These are phyloP conservation scores for Colletotrichum lentis DNA, from an alignment of 2,329 filamentous ascomycete genomes.

Conservation along the genomic window DNA sequence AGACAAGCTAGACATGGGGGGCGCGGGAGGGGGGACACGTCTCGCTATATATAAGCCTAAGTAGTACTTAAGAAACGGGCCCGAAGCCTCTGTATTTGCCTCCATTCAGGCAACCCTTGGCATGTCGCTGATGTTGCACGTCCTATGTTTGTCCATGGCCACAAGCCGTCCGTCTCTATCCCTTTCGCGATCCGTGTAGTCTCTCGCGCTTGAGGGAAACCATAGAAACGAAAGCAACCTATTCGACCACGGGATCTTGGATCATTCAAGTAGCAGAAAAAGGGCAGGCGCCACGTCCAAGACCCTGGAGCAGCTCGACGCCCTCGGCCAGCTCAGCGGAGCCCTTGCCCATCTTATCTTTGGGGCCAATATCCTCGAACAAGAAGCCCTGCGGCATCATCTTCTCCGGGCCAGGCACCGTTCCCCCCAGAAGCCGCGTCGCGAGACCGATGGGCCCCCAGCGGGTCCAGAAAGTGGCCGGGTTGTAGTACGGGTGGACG, in stretches of 20 bases:
- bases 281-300: constrained; percentile 26
- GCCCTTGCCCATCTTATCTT: constrained; percentile 61
- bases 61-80: neutral
- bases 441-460: constrained; percentile 67
- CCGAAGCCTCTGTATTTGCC: neutral
- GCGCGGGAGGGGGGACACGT: neutral
- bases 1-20: neutral
- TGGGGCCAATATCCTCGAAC: constrained; percentile 70
- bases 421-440: constrained; percentile 53
- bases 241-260: neutral
- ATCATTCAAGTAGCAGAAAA: constrained; percentile 21
- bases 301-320: constrained; percentile 29
- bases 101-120: too few species aligned
- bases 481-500: constrained; percentile 71
- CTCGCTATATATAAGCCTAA: neutral
- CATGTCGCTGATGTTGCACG: neutral
- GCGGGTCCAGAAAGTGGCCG: constrained; percentile 66
- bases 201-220: neutral
- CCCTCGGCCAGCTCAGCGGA: constrained; percentile 54
- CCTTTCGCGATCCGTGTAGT: neutral
- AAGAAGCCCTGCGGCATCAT: constrained; percentile 61
- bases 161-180: neutral
- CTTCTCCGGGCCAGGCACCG: constrained; percentile 54
- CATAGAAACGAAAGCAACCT: neutral
- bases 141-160: neutral